Percentiles rank a stretch among this genome's conserved stretches.
Evolutionary conservation across 2,329 filamentous ascomycete species (phyloP).

Genomic region (Sphaerostilbella broomeana): DNA sequence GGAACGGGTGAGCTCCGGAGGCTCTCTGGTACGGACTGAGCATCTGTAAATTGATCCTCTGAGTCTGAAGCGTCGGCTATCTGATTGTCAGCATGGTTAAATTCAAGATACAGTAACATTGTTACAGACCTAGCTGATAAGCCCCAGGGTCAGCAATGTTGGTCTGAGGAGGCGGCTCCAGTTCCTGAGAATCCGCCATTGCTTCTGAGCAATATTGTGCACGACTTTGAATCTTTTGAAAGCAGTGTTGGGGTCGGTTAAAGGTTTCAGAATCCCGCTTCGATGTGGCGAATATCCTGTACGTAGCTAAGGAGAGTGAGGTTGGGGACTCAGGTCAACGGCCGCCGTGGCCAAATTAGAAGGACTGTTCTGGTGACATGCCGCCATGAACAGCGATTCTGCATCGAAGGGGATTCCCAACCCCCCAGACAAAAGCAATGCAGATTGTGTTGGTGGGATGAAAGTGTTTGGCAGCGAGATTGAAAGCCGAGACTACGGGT

Average conservation of each 20-base stretch:
- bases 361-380: conserved; percentile 7
- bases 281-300: background rate
- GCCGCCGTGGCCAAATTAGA: conserved; percentile 5
- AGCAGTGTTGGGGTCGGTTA: background rate
- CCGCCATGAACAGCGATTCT: background rate
- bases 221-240: background rate
- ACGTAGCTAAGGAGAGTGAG: background rate
- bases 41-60: conserved; percentile 65
- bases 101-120: background rate
- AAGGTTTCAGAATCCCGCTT: background rate
- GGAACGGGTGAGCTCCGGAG: conserved; percentile 46
- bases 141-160: conserved; percentile 49
- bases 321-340: conserved; percentile 2
- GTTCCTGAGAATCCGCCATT: conserved; percentile 27
- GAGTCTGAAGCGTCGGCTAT: conserved; percentile 52
- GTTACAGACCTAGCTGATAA: conserved; percentile 47
- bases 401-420: no score
- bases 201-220: conserved; percentile 1
- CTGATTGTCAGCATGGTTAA: conserved; percentile 22
- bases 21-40: conserved; percentile 46
- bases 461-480: no score
- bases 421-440: no score
- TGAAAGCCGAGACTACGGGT: no score
- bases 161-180: conserved; percentile 27
- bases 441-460: no score